A percentile compares a stretch with the other conserved stretches of the same genome.
Conservation (phyloP, 2,329 filamentous ascomycete genomes). For the Talaromyces sp. region DNA sequence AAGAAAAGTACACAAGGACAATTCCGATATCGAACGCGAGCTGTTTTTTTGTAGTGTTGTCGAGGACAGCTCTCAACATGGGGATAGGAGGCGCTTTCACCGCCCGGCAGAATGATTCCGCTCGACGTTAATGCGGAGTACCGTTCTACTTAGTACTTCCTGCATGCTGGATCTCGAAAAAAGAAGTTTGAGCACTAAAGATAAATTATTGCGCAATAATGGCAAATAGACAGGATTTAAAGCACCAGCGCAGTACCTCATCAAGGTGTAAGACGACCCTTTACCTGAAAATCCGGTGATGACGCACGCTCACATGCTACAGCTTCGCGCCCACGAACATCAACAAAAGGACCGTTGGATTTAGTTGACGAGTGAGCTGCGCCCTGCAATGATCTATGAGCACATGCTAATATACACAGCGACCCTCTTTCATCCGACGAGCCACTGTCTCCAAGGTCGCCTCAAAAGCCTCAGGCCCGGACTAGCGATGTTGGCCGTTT, state of each 20-base stretch:
- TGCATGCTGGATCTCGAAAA: background rate
- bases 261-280: slow-evolving; percentile 26
- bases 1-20: background rate
- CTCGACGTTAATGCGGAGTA: background rate
- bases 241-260: slow-evolving; percentile 33
- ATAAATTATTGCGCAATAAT: slow-evolving; percentile 12
- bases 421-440: slow-evolving; percentile 19
- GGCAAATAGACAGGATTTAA: slow-evolving; percentile 17
- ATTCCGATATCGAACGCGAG: background rate
- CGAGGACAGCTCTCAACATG: slow-evolving; percentile 26
- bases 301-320: slow-evolving; percentile 10
- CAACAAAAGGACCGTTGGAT: slow-evolving; percentile 76
- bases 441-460: slow-evolving; percentile 14
- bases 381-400: background rate
- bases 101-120: slow-evolving; percentile 23
- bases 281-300: background rate
- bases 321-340: slow-evolving; percentile 40
- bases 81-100: slow-evolving; percentile 17
- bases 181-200: background rate
- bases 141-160: background rate
- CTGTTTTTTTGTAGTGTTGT: background rate
- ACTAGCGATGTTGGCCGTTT: slow-evolving; percentile 19
- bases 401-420: slow-evolving; percentile 17
- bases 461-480: slow-evolving; percentile 12
- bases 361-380: slow-evolving; percentile 60